A percentile compares a stretch with the other conserved stretches of the same genome.
These are phyloP conservation scores for Candida freyschussii DNA, from an alignment of 1,139 yeast genomes.

Conservation along the genomic window DNA sequence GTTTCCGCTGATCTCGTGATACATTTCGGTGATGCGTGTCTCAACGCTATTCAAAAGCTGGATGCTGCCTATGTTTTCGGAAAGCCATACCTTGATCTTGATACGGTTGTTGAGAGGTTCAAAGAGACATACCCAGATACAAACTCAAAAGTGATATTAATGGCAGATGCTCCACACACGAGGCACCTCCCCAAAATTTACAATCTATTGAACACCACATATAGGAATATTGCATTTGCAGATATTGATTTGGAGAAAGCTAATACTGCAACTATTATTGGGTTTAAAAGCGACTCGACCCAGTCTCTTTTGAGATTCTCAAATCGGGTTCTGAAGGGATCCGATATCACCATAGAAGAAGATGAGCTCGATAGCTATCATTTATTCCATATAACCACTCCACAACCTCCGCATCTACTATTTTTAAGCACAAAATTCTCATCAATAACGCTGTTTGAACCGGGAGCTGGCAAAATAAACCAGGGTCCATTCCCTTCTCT, in stretches of 20 bases:
- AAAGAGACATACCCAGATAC: conserved; percentile 33
- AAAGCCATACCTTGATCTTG: conserved; percentile 46
- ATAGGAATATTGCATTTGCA: conserved; percentile 43
- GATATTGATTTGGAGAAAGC: conserved; percentile 39
- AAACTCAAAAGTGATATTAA: conserved; percentile 44
- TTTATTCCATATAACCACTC: conserved; percentile 66
- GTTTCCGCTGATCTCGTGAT: conserved; percentile 80
- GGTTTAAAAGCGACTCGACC: conserved; percentile 28
- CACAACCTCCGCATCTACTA: conserved; percentile 74
- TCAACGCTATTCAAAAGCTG: conserved; percentile 69
- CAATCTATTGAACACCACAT: conserved; percentile 32
- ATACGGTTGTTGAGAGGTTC: conserved; percentile 34
- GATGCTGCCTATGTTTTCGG: conserved; percentile 79
- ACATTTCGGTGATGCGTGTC: conserved; percentile 94
- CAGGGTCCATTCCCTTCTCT: conserved; percentile 71
- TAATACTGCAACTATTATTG: conserved; percentile 37
- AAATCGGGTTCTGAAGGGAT: conserved; percentile 14
- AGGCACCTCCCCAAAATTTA: conserved; percentile 36
- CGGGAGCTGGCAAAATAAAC: conserved; percentile 29
- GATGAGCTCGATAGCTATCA: conserved; percentile 35
- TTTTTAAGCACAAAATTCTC: conserved; percentile 68
- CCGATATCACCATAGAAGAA: conserved; percentile 15
- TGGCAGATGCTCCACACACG: conserved; percentile 66
- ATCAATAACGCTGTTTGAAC: conserved; percentile 46
- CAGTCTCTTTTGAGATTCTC: conserved; percentile 4